phyloP scores from a whole-genome alignment of 371 early-diverging fungal genomes.

The Fennellomyces sp. region DNA sequence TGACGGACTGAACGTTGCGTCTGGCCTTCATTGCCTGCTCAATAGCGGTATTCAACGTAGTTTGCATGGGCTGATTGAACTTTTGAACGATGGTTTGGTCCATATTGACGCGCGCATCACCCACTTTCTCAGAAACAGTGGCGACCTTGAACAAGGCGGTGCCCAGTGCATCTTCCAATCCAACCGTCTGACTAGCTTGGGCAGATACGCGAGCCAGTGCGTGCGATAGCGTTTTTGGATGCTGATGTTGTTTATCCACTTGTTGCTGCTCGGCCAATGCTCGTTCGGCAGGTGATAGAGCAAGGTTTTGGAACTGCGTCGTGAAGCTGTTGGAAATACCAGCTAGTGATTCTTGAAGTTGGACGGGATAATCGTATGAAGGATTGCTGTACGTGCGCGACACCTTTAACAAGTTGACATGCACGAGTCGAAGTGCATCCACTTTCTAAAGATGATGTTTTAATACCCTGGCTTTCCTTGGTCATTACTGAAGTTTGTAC shows the following conservation, averaged over 20 bases:
- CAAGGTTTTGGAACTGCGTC: slow-evolving; percentile 64
- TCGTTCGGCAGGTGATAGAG: slow-evolving; percentile 55
- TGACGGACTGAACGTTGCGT: slow-evolving; percentile 74
- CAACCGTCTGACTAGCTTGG: slow-evolving; percentile 66
- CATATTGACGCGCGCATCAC: slow-evolving; percentile 76
- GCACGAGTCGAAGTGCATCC: slow-evolving; percentile 67
- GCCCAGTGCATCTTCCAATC: slow-evolving; percentile 78
- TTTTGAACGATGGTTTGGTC: slow-evolving; percentile 69
- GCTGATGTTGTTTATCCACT: slow-evolving; percentile 21
- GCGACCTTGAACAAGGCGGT: slow-evolving; percentile 86
- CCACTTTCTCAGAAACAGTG: slow-evolving; percentile 79
- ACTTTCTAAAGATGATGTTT: slow-evolving; percentile 49
- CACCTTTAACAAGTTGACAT: slow-evolving; percentile 73
- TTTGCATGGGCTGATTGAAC: slow-evolving; percentile 77
- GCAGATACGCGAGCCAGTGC: slow-evolving; percentile 75
- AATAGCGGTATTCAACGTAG: slow-evolving; percentile 73
- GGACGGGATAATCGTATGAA: slow-evolving; percentile 79
- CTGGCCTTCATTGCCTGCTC: slow-evolving; percentile 85
- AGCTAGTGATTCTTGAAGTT: slow-evolving; percentile 71
- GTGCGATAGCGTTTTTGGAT: slow-evolving; percentile 70
- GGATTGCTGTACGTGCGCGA: slow-evolving; percentile 74
- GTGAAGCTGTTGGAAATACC: slow-evolving; percentile 68
- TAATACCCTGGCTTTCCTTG: neutral
- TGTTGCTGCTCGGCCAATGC: slow-evolving; percentile 33
- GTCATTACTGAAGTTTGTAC: slow-evolving; percentile 40